Base-by-base conservation (phyloP, 2,329 filamentous ascomycete genomes). In the Alternaria tenuissima region DNA sequence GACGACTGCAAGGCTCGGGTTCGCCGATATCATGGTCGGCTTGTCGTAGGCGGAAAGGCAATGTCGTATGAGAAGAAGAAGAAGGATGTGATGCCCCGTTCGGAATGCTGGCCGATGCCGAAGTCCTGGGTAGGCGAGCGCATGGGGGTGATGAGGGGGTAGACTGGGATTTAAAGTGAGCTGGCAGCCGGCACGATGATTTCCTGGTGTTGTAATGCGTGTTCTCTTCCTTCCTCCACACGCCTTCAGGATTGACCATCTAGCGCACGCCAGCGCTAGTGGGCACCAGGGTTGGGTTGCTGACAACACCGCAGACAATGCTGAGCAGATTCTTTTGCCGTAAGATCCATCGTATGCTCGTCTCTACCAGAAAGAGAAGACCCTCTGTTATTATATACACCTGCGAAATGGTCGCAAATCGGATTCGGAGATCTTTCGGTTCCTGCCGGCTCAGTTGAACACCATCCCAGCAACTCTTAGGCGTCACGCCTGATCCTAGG, bases 91-190 rank as follows among this genome's bases (percentile, higher is more conserved):
- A 51, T 59, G 46, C 46, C 39, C 39, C 32, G 53, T 56, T 59
- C 16, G 53, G 57, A 22, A 56, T 56, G 28, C 44, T 59, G 53
- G 41, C 57, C 57, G 57, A 55, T 28, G 55, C 55, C 34, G 55
- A 58, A 38, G 44, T 54, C 20, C 28, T 39, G 32, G 43, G 41
- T 54, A 54, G 41, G 38, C 39, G 47, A 30, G 39, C 39, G 18
- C 32, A 55, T 59, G 24, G 38, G 30, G 30, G 34, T 20, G 34
- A 34, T 36, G 49, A 30, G 39, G 38, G 46, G 39, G 52, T 20
- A 47, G 38, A 38, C 22, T 39, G 41, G 44, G 39, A 59, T 52
- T 56, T 52, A 59, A 57, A 56, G 52, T 51, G 44, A 59, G 52
- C 57, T 26, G 46, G 14, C 20, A 18, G 57, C 57, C 52, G 24